A percentile compares a stretch with the other conserved stretches of the same genome.
phyloP scores from a whole-genome alignment of 768 basidiomycete genomes.

The Saitozyma podzolica region DNA sequence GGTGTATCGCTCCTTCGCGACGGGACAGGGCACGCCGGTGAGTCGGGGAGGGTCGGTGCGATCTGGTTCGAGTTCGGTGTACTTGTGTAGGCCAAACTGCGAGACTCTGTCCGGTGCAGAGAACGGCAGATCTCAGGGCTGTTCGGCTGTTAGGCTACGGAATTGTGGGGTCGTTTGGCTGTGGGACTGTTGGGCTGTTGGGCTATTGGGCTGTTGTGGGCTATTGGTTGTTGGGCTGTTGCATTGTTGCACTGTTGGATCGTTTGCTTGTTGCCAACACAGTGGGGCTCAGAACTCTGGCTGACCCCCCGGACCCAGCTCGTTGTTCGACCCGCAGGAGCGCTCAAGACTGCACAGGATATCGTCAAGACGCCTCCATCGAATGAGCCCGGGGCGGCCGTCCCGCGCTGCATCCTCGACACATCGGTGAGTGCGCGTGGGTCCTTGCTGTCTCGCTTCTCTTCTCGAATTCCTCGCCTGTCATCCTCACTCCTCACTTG shows the following conservation, averaged over 20 bases:
- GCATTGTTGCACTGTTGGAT: background rate
- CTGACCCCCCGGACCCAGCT: slow-evolving; percentile 22
- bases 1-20: slow-evolving; percentile 86
- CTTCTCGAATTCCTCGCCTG: no score
- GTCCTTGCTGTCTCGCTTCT: no score
- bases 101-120: no score
- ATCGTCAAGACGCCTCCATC: slow-evolving; percentile 14
- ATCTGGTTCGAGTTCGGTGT: no score
- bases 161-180: no score
- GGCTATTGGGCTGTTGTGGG: background rate
- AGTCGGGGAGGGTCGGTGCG: slow-evolving; percentile 7
- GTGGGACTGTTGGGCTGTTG: no score
- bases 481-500: no score
- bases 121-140: no score
- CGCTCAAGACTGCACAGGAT: slow-evolving; percentile 43
- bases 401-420: slow-evolving; percentile 36
- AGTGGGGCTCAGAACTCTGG: background rate
- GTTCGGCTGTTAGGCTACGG: no score
- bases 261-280: background rate
- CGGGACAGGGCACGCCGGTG: slow-evolving; percentile 63
- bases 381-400: slow-evolving; percentile 7
- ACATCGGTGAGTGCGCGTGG: slow-evolving; percentile 11
- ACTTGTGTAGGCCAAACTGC: no score
- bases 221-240: background rate
- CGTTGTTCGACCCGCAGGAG: slow-evolving; percentile 43